Evolutionary conservation across 169 alveolate species (phyloP).

Genomic region (Plasmodium inui): DNA sequence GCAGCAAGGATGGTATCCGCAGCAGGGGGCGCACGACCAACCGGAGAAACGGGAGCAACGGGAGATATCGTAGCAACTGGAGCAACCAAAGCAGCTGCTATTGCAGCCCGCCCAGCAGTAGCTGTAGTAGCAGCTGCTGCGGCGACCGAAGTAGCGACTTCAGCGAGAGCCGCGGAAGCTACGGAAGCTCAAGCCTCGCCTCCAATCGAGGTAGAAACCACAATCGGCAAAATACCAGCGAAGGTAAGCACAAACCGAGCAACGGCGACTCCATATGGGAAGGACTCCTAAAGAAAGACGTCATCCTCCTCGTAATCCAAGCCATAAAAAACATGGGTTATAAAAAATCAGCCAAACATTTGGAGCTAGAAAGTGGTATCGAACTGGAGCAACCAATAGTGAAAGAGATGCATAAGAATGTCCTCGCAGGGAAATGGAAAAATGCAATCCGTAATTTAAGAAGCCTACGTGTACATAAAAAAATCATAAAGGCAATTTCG

Average conservation of each 20-base stretch:
- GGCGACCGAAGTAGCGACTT: neutral
- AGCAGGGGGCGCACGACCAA: neutral
- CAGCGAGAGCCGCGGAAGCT: neutral
- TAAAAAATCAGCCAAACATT: slow-evolving; percentile 72
- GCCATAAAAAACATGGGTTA: slow-evolving; percentile 72
- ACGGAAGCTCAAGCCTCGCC: neutral
- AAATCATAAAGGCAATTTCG: slow-evolving; percentile 77
- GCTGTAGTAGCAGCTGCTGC: neutral
- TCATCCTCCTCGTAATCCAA: slow-evolving; percentile 34
- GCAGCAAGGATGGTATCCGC: neutral
- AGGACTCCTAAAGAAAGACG: slow-evolving; percentile 57
- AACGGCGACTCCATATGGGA: slow-evolving; percentile 30
- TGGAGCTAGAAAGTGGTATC: slow-evolving; percentile 81
- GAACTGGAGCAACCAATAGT: slow-evolving; percentile 75
- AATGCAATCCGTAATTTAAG: slow-evolving; percentile 74
- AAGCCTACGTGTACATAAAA: slow-evolving; percentile 63
- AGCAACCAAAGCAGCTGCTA: neutral
- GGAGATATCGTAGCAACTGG: neutral
- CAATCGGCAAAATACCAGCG: neutral
- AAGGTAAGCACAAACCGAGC: neutral
- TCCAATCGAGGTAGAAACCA: neutral
- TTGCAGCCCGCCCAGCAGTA: neutral
- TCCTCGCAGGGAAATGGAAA: slow-evolving; percentile 78
- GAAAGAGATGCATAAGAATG: slow-evolving; percentile 72
- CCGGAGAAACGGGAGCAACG: neutral